Evolutionary conservation across 2,329 filamentous ascomycete species (phyloP).

Genomic region (Trichoderma sp.): DNA sequence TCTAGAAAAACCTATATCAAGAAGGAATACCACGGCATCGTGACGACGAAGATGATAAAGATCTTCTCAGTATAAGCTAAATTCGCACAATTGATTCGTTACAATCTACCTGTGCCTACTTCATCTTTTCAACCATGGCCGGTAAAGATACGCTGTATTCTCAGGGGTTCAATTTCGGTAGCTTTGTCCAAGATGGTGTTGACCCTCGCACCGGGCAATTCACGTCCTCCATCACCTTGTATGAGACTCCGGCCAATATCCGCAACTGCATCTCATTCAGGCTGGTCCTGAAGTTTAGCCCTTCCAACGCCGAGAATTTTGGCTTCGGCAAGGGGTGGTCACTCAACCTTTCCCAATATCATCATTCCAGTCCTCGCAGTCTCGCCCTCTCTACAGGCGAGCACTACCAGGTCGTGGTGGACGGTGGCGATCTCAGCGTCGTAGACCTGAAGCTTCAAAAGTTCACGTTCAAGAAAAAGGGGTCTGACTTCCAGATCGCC

Average conservation of each 20-base stretch:
- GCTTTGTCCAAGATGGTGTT: too few species aligned
- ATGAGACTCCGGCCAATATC: background rate
- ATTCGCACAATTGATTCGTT: too few species aligned
- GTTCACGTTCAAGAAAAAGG: background rate
- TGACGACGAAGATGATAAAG: too few species aligned
- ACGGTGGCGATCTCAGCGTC: background rate
- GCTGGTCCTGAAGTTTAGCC: background rate
- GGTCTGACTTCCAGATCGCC: background rate
- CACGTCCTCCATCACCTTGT: background rate
- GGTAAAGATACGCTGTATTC: too few species aligned
- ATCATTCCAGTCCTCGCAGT: background rate
- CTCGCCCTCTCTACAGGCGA: background rate
- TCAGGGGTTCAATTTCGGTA: too few species aligned
- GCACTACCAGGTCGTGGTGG: background rate
- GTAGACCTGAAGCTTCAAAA: background rate
- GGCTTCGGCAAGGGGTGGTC: background rate
- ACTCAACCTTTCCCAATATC: background rate
- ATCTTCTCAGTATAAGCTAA: too few species aligned
- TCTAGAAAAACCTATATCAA: too few species aligned
- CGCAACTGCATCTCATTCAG: background rate
- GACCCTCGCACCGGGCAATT: background rate
- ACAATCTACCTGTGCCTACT: too few species aligned
- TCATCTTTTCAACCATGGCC: too few species aligned
- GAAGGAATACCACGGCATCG: too few species aligned
- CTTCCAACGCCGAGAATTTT: background rate